phyloP scores from a whole-genome alignment of 805 yeast genomes.

The Ogataea trehalophila region DNA sequence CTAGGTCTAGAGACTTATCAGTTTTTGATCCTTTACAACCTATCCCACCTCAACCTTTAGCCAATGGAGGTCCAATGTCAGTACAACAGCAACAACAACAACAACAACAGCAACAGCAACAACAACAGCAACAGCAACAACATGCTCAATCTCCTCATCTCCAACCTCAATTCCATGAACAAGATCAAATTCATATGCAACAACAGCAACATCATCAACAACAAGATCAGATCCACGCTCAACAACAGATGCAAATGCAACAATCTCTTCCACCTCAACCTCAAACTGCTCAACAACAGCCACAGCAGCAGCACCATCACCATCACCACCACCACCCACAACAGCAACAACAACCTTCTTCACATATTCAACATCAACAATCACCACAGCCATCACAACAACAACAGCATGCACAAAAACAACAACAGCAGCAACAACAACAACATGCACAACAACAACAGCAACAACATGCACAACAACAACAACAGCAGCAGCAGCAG shows the following conservation, averaged over 20 bases:
- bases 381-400: background rate
- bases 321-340: background rate
- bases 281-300: slow-evolving; percentile 1
- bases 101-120: background rate
- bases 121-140: background rate
- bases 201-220: slow-evolving; percentile 4
- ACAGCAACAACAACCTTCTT: background rate
- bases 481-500: slow-evolving; percentile 2
- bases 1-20: slow-evolving; percentile 35
- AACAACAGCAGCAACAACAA: background rate
- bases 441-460: background rate
- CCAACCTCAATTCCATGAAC: background rate
- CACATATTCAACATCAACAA: background rate
- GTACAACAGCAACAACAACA: background rate
- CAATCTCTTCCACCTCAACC: slow-evolving; percentile 3
- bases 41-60: slow-evolving; percentile 4
- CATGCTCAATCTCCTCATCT: background rate
- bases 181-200: background rate
- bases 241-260: slow-evolving; percentile 3
- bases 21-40: slow-evolving; percentile 33
- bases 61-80: background rate
- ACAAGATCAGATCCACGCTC: slow-evolving; percentile 1
- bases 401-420: background rate
- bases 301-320: background rate
- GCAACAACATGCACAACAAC: background rate